Evolutionary conservation across 768 basidiomycete species (phyloP).

Genomic region (Podaxis rugospora): DNA sequence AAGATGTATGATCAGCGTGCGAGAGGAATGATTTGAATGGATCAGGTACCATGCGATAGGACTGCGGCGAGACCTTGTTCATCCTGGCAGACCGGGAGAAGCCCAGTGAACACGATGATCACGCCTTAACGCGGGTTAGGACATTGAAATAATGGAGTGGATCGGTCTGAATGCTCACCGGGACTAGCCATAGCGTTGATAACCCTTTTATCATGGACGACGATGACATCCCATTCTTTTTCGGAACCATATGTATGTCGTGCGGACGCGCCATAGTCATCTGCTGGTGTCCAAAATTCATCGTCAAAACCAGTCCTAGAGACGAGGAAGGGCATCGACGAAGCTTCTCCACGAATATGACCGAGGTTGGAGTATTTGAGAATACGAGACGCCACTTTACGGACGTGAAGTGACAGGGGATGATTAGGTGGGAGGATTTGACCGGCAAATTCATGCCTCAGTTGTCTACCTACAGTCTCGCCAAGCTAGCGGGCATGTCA

Average conservation of each 20-base stretch:
- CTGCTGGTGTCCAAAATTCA: constrained; percentile 30
- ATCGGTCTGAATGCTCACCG: constrained; percentile 34
- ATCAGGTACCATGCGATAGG: constrained; percentile 68
- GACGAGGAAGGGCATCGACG: constrained; percentile 14
- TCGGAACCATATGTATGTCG: constrained; percentile 25
- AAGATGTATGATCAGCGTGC: neutral
- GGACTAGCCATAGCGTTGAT: constrained; percentile 79
- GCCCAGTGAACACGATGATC: constrained; percentile 87
- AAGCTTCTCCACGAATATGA: constrained; percentile 35
- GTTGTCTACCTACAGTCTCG: constrained; percentile 32
- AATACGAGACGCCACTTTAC: constrained; percentile 61
- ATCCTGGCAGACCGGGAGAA: constrained; percentile 71
- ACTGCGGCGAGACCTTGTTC: constrained; percentile 84
- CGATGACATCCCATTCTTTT: constrained; percentile 65
- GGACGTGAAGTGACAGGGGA: constrained; percentile 62
- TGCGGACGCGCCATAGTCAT: constrained; percentile 20
- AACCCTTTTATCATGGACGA: constrained; percentile 65
- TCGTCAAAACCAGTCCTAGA: constrained; percentile 22
- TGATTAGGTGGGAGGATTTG: constrained; percentile 65
- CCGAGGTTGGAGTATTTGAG: constrained; percentile 74
- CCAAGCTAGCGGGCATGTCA: constrained; percentile 31
- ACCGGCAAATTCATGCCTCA: constrained; percentile 46
- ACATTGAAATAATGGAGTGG: neutral
- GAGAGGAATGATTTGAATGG: neutral
- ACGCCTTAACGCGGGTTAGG: constrained; percentile 38